Percentiles rank a stretch among this genome's conserved stretches.
These are phyloP conservation scores for Rhodotorula sp. DNA, from an alignment of 1,284 basidiomycete genomes.

Conservation along the genomic window DNA sequence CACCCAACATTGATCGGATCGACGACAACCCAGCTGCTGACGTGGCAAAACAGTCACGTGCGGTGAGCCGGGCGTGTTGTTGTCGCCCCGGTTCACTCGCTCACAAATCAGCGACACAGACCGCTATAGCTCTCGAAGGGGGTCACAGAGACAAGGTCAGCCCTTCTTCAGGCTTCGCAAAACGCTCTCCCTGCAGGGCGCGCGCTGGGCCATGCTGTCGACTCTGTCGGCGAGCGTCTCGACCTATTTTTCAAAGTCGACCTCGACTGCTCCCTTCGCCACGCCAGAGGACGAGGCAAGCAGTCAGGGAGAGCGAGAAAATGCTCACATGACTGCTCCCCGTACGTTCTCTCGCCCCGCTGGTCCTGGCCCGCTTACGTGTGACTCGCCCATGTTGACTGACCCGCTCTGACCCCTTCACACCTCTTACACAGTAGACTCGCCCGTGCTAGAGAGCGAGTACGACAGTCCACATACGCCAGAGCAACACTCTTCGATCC, in stretches of 20 bases:
- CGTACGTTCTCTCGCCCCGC: background rate
- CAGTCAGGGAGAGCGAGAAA: too few species aligned
- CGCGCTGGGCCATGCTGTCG: background rate
- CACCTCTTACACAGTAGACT: background rate
- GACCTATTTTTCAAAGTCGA: background rate
- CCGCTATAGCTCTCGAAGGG: too few species aligned
- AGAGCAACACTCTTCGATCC: background rate
- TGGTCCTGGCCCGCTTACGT: background rate
- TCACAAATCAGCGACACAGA: too few species aligned
- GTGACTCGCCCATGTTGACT: background rate
- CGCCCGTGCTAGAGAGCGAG: background rate
- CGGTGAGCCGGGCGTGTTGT: too few species aligned
- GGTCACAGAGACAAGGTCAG: background rate
- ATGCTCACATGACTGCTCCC: background rate
- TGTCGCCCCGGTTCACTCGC: too few species aligned
- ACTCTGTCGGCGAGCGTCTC: background rate
- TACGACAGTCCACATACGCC: slow-evolving; percentile 8
- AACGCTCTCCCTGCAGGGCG: too few species aligned
- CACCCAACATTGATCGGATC: too few species aligned
- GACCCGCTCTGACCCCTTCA: slow-evolving; percentile 3
- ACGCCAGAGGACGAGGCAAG: background rate
- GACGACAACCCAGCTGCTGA: too few species aligned
- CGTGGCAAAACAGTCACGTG: too few species aligned
- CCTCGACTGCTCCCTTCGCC: background rate
- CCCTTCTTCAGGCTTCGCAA: background rate